phyloP scores from a whole-genome alignment of 108 stramenopile genomes.

The Nannochloropsis granulata region DNA sequence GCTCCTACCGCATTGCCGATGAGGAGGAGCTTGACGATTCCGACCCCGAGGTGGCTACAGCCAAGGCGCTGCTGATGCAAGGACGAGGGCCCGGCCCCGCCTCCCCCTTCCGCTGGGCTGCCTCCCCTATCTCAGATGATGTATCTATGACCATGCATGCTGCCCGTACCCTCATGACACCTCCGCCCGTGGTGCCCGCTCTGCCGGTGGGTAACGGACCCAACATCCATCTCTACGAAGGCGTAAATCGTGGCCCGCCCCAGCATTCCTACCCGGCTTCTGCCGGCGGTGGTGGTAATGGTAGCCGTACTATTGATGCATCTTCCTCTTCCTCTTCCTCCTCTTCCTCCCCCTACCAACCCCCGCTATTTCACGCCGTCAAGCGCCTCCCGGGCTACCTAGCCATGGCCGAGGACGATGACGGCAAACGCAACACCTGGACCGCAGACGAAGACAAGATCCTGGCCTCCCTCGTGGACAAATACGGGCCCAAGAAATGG shows the following conservation, averaged over 20 bases:
- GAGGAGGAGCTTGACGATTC: neutral
- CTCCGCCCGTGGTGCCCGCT: neutral
- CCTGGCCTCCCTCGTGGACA: conserved; percentile 4
- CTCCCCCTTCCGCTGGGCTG: neutral
- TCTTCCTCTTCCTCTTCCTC: too few relatives aligned
- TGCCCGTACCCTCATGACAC: neutral
- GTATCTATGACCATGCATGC: neutral
- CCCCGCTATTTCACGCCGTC: neutral
- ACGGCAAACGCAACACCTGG: neutral
- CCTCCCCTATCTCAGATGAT: neutral
- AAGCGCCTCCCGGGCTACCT: neutral
- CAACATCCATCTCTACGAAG: neutral
- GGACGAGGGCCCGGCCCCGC: neutral
- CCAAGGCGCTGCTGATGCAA: neutral
- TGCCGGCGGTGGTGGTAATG: neutral
- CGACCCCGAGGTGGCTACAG: neutral
- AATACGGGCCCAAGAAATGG: conserved; percentile 25
- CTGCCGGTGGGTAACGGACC: neutral
- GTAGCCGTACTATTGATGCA: neutral
- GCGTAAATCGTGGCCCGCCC: neutral
- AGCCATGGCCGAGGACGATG: neutral
- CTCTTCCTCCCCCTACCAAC: neutral
- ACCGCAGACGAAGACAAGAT: conserved; percentile 19
- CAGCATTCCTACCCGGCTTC: neutral
- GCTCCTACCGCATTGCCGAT: neutral